A percentile compares a stretch with the other conserved stretches of the same genome.
Conservation (phyloP, 2,329 filamentous ascomycete genomes). For the Cadophora malorum region DNA sequence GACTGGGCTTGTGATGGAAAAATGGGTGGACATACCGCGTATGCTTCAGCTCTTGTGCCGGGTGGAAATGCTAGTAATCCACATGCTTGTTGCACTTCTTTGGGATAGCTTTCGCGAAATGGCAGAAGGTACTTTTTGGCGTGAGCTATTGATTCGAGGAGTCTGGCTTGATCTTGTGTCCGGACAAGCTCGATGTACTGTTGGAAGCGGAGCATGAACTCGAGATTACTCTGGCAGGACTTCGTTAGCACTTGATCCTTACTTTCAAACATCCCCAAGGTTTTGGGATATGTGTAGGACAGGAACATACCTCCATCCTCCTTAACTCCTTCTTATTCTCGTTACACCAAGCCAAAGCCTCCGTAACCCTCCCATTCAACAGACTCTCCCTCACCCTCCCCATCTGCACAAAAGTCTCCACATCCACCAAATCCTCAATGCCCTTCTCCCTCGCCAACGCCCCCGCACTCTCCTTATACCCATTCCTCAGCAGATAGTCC, state of each 20-base stretch:
- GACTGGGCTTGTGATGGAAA: too few relatives aligned
- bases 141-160: conserved; percentile 79
- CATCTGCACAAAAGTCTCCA: conserved; percentile 86
- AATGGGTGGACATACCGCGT: conserved; percentile 42
- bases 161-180: conserved; percentile 65
- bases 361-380: conserved; percentile 70
- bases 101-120: conserved; percentile 71
- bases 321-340: conserved; percentile 93
- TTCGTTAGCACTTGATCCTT: conserved; percentile 19
- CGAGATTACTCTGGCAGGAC: conserved; percentile 71
- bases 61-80: conserved; percentile 80
- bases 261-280: too few relatives aligned
- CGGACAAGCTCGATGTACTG: conserved; percentile 93
- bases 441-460: conserved; percentile 76
- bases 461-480: conserved; percentile 79
- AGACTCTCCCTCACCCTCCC: conserved; percentile 79
- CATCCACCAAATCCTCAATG: conserved; percentile 83
- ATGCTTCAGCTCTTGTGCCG: conserved; percentile 64
- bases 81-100: conserved; percentile 74
- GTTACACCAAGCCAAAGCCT: conserved; percentile 87
- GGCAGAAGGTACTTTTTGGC: conserved; percentile 81
- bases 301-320: conserved; percentile 73
- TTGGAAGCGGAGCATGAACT: conserved; percentile 92
- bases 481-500: conserved; percentile 88
- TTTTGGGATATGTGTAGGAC: too few relatives aligned